phyloP scores from a whole-genome alignment of 2,329 filamentous ascomycete genomes.

The Apiospora sp. region DNA sequence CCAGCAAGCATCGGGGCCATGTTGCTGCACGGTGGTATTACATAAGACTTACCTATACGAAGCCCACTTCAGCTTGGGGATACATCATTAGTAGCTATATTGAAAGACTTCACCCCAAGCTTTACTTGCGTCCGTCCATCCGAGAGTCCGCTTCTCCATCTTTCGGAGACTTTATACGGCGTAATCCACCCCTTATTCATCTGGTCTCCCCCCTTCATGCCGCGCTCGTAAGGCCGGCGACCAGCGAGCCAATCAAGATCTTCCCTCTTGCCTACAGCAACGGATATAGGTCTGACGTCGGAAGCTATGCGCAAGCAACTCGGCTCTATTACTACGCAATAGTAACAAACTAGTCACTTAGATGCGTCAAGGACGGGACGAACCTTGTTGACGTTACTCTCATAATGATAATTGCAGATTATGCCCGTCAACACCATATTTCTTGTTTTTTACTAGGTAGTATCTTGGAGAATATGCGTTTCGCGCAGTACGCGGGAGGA shows the following conservation, averaged over 20 bases:
- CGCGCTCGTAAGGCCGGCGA: background rate
- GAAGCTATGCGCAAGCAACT: background rate
- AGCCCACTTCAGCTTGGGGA: background rate
- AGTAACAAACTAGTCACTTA: background rate
- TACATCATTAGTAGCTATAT: background rate
- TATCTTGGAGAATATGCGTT: background rate
- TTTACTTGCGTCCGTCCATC: background rate
- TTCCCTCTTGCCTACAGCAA: background rate
- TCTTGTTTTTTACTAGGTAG: background rate
- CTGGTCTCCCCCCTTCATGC: background rate
- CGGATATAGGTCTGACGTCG: background rate
- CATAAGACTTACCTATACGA: constrained; percentile 9
- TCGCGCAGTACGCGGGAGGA: background rate
- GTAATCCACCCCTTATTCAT: background rate
- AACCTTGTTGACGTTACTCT: background rate
- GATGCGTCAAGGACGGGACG: background rate
- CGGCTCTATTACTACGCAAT: background rate
- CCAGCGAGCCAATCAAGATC: background rate
- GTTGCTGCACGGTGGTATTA: background rate
- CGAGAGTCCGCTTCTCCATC: background rate
- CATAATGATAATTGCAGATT: background rate
- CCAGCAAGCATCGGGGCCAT: background rate
- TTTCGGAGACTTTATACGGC: background rate
- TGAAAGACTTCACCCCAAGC: background rate
- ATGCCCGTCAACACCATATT: background rate